Evolutionary conservation across 495 filamentous ascomycete genomes (phyloP).

Genomic region (Podospora appendiculata): DNA sequence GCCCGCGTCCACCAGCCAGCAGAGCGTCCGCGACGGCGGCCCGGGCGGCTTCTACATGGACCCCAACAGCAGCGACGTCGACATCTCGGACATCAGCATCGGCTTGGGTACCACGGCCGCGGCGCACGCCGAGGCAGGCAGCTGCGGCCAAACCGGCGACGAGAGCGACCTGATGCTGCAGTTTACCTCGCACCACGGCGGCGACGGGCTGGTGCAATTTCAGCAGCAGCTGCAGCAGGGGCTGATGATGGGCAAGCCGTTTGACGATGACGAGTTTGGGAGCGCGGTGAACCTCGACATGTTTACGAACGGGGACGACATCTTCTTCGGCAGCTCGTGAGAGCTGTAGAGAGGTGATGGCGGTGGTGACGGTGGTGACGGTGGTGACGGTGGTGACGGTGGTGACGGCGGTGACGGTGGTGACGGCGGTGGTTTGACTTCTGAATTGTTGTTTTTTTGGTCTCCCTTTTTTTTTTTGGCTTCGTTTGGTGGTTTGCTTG

Average conservation of each 20-base stretch:
- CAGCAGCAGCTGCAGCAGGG: constrained; percentile 1
- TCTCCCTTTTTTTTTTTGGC: too few relatives aligned
- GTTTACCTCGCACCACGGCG: not conserved
- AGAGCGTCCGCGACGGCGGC: constrained; percentile 6
- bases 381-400: too few relatives aligned
- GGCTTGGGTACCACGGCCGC: constrained; percentile 25
- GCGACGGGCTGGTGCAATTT: constrained; percentile 1
- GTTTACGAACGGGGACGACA: constrained; percentile 24
- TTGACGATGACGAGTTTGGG: constrained; percentile 7
- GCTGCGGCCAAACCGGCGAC: not conserved
- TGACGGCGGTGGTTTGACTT: not conserved
- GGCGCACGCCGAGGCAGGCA: constrained; percentile 14
- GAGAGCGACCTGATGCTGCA: constrained; percentile 10
- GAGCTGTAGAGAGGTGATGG: not conserved
- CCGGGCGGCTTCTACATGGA: constrained; percentile 28
- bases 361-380: not conserved
- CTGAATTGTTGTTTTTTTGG: too few relatives aligned
- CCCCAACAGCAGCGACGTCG: constrained; percentile 16
- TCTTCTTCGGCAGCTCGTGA: constrained; percentile 28
- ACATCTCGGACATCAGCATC: constrained; percentile 20
- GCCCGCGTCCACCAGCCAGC: constrained; percentile 23
- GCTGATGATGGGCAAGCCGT: constrained; percentile 5
- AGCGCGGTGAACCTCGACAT: constrained; percentile 18
- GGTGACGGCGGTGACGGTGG: not conserved
- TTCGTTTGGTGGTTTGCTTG: too few relatives aligned